phyloP scores from a whole-genome alignment of 106 monocot genomes.

The Allium fistulosum region DNA sequence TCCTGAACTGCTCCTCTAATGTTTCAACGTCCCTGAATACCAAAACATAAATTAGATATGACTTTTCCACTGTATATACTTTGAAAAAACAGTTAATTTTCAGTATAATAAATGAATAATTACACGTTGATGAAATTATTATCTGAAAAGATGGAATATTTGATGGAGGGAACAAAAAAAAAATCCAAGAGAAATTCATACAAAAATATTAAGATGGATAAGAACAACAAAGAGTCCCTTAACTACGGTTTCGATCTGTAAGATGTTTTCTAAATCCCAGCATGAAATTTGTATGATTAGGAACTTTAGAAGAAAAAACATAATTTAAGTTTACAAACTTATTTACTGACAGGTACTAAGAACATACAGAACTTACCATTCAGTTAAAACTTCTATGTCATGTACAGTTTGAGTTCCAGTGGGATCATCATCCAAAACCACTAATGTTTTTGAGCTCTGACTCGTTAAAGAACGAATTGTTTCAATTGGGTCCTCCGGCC shows the following conservation, averaged over 20 bases:
- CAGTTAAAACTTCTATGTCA: conserved; percentile 87
- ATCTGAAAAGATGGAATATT: too few species aligned
- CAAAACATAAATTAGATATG: too few species aligned
- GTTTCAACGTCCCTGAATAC: conserved; percentile 63
- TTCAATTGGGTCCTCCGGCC: conserved; percentile 69
- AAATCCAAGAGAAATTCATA: too few species aligned
- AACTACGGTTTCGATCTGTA: too few species aligned
- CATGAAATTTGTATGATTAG: not conserved
- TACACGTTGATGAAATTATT: too few species aligned
- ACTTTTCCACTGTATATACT: too few species aligned
- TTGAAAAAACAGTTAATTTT: too few species aligned
- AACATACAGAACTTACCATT: conserved; percentile 47
- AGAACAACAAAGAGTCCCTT: too few species aligned
- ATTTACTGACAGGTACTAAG: not conserved
- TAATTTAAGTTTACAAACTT: not conserved
- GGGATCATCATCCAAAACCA: conserved; percentile 96
- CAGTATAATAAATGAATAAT: too few species aligned
- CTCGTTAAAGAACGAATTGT: conserved; percentile 18
- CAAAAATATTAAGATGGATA: too few species aligned
- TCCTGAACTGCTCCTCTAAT: conserved; percentile 58
- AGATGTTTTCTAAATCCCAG: not conserved
- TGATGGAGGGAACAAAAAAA: too few species aligned
- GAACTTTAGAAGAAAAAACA: not conserved
- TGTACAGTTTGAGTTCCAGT: conserved; percentile 99
- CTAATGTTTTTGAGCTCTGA: conserved; percentile 44